Evolutionary conservation across 2,329 filamentous ascomycete species (phyloP), one percentile per base, ranked within the genome.

Genomic region (Aspergillus pseudonomiae): DNA sequence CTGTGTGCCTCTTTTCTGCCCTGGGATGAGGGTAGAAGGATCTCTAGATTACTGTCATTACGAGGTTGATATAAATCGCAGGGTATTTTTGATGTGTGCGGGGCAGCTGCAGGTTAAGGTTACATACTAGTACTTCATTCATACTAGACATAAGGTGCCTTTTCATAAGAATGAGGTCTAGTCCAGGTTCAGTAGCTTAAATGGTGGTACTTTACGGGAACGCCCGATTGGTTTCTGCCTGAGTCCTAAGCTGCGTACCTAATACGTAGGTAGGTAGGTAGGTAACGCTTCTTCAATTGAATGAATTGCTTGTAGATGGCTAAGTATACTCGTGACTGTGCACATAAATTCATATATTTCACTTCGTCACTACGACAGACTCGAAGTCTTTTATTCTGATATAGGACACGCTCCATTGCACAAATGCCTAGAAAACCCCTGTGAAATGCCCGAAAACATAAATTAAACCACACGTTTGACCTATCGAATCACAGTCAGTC

Each of bases 391-490:
- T 28, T 19, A 43, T 28, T 46, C 53, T 55, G n/a, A 12, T 55
- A 55, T 55, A 55, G n/a, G 43, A 16, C 54, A 57, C 41, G 30
- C 53, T 57, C 32, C 41, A 59, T 36, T 34, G 39, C 19, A 59
- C 52, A 36, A 55, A 55, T 55, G 34, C 26, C 34, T 60, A 58
- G 24, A 59, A 60, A 32, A 59, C 36, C 52, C 54, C 41, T 58
- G 34, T 43, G 46, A 48, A 56, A 63, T 57, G 55, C 62, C 63
- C 64, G 28, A 61, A 56, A 65, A 64, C 53, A 30, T 64, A 68
- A 62, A 71, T 77, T 71, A 82, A 70, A 82, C 80, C 71, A 82
- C 80, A 62, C 80, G 79, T 75, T 82, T 82, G 70, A 82, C 80
- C 80, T 82, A 65, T 63, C 65, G 9, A 19, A 41, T 30, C 11